These are phyloP conservation scores for Debaryomycetaceae sp. DNA, from an alignment of 1,139 yeast genomes.

Conservation along the genomic window DNA sequence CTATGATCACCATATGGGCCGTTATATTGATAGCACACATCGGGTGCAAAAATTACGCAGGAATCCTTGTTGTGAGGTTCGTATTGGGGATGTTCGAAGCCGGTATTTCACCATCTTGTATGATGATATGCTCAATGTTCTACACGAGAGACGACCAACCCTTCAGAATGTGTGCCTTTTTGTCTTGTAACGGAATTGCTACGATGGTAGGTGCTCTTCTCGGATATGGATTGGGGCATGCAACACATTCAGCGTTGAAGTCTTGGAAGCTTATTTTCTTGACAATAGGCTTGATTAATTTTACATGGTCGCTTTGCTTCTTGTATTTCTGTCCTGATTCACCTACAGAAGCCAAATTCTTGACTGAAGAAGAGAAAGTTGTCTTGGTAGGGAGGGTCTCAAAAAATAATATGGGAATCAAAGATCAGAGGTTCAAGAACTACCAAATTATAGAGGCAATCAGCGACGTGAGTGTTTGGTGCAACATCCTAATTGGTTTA, in stretches of 20 bases:
- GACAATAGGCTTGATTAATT: slow-evolving; percentile 43
- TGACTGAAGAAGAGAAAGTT: slow-evolving; percentile 34
- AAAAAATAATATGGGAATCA: slow-evolving; percentile 23
- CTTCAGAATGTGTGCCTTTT: slow-evolving; percentile 28
- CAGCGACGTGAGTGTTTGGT: slow-evolving; percentile 25
- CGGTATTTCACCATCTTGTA: slow-evolving; percentile 31
- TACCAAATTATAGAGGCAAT: slow-evolving; percentile 22
- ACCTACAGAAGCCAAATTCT: slow-evolving; percentile 38
- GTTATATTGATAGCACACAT: slow-evolving; percentile 47
- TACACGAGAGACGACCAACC: slow-evolving; percentile 31
- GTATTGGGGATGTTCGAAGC: slow-evolving; percentile 39
- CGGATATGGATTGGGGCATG: slow-evolving; percentile 35
- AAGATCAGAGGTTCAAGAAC: slow-evolving; percentile 17
- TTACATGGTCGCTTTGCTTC: slow-evolving; percentile 23
- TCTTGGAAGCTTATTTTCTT: slow-evolving; percentile 32
- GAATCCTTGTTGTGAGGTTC: slow-evolving; percentile 48
- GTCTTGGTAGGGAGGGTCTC: slow-evolving; percentile 22
- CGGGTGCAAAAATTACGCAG: slow-evolving; percentile 41
- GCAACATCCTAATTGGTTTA: slow-evolving; percentile 22
- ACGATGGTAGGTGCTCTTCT: slow-evolving; percentile 30
- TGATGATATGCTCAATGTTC: slow-evolving; percentile 21
- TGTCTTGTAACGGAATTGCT: slow-evolving; percentile 27
- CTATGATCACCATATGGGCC: slow-evolving; percentile 50
- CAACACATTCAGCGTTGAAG: slow-evolving; percentile 16
- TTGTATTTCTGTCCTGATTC: slow-evolving; percentile 36